Conservation (phyloP, 2,329 filamentous ascomycete species). For the Cercospora citrullina region DNA sequence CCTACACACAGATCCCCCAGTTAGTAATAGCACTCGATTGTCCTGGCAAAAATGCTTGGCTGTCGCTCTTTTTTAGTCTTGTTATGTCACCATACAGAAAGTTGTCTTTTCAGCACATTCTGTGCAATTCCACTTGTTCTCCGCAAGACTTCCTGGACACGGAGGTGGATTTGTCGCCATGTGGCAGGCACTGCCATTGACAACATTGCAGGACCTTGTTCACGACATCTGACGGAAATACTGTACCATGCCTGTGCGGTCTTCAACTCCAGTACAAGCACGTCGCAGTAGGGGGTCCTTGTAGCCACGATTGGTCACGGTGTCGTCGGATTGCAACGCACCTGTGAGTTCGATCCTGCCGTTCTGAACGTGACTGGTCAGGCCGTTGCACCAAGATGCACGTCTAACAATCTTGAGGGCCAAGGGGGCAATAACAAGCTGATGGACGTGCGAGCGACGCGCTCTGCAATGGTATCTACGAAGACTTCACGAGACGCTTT, state of each 20-base stretch:
- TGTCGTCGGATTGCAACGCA: not conserved
- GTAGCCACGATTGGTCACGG: not conserved
- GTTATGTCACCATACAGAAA: not conserved
- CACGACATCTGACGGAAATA: not conserved
- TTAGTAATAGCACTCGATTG: conserved; percentile 11
- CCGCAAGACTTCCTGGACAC: not conserved
- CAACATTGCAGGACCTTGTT: not conserved
- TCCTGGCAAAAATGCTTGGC: not conserved
- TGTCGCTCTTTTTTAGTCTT: conserved; percentile 1
- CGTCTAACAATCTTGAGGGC: not conserved
- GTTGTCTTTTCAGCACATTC: not conserved
- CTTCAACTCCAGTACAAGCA: not conserved
- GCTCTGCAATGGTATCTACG: not conserved
- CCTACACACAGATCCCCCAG: not conserved
- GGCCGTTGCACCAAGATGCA: not conserved
- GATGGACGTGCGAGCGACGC: not conserved
- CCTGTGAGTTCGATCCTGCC: not conserved
- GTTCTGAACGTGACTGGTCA: not conserved
- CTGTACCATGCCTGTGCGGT: not conserved
- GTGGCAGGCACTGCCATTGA: not conserved
- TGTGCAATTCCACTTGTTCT: not conserved
- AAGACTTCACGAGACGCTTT: too few relatives aligned
- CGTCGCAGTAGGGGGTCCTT: not conserved
- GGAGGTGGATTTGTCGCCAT: not conserved
- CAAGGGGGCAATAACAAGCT: not conserved